phyloP scores from a whole-genome alignment of 441 rosid genomes.

The Eutrema salsugineum region DNA sequence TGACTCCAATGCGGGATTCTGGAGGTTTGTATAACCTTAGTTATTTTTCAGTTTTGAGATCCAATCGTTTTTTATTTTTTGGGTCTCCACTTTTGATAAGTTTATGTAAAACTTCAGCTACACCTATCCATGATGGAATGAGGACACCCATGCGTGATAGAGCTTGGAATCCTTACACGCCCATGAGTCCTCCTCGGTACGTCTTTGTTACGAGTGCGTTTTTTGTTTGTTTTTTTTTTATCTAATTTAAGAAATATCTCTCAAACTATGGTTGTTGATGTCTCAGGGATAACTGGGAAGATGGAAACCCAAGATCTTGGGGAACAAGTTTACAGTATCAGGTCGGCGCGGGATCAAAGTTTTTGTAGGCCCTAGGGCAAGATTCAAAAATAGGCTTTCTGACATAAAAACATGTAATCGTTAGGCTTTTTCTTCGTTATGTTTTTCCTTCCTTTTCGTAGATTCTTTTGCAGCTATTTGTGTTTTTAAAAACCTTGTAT shows the following conservation, averaged over 20 bases:
- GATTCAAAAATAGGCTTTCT: too few species aligned
- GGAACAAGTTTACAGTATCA: constrained; percentile 62
- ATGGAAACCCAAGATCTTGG: constrained; percentile 84
- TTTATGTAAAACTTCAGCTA: constrained; percentile 50
- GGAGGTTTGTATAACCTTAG: constrained; percentile 41
- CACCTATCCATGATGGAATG: constrained; percentile 98
- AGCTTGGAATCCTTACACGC: constrained; percentile 98
- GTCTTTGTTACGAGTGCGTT: constrained; percentile 14
- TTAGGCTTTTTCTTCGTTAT: too few species aligned
- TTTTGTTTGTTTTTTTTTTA: neutral
- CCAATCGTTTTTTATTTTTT: neutral
- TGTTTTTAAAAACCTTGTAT: too few species aligned
- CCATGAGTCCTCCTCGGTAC: constrained; percentile 98
- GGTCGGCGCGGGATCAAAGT: too few species aligned
- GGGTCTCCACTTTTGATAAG: neutral
- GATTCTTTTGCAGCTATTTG: too few species aligned
- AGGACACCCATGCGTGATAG: constrained; percentile 96
- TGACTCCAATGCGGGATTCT: constrained; percentile 88
- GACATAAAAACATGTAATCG: too few species aligned
- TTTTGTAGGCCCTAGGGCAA: too few species aligned
- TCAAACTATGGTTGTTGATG: constrained; percentile 4
- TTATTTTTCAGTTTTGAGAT: neutral
- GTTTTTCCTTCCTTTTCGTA: too few species aligned
- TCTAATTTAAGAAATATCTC: neutral
- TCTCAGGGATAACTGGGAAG: constrained; percentile 80